Evolutionary conservation across 1,139 yeast genomes (phyloP), one percentile per base, ranked within the genome.

Genomic region (Yamadazyma conglobata): DNA sequence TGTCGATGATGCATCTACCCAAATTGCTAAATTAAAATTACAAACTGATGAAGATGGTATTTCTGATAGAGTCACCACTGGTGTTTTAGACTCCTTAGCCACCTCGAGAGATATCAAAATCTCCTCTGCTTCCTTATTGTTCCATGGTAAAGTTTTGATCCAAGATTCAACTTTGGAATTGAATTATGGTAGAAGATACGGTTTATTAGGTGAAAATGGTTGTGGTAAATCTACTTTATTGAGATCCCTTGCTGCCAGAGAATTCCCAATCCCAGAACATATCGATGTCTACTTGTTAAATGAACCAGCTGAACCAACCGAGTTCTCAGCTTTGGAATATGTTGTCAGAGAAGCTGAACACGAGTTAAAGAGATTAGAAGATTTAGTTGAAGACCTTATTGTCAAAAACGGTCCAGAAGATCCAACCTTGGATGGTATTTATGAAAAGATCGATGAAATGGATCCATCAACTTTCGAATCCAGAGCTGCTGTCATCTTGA

Each of bases 201-300:
- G 95, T 66, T 74, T 91, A 46, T 73, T 93, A 50, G 99, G 99
- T 57, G 97, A 89, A 65, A 91, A 91, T 62, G 99, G 99, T 43
- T 91, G 98, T 70, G 99, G 99, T 70, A 91, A 91, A 64, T 88
- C 97, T 25, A 91, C 99, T 18, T 79, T 91, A 52, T 67, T 91
- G 58, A 86, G 85, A 61, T 81, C 97, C 24, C 64, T 93, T 50
- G 96, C 97, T 38, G 94, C 95, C 35, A 78, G 96, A 63, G 99
- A 93, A 64, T 91, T 74, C 65, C 98, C 98, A 35, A 73, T 91
- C 49, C 97, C 98, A 28, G 93, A 82, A 44, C 77, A 73, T 47
- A 86, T 93, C 50, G 98, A 91, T 69, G 73, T 91, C 40, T 91
- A 91, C 57, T 70, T 91, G 48, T 73, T 91, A 62, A 93, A 93